Base-by-base conservation (phyloP, 495 filamentous ascomycete genomes). In the Podospora anserina region DNA sequence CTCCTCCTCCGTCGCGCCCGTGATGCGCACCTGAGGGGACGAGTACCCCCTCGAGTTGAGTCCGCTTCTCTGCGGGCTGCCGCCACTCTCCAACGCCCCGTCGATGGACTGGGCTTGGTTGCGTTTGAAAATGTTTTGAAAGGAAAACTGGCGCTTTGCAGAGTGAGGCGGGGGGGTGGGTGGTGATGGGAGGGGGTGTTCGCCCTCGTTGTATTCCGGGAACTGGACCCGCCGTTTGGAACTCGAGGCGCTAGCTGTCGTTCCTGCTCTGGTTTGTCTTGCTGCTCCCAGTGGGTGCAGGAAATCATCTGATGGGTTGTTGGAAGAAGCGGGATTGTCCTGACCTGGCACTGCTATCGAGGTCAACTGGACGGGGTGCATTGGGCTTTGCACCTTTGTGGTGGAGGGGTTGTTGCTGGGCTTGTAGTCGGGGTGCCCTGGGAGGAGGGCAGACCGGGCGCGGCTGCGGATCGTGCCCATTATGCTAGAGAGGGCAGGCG, bases 61-160 rank as follows among this genome's bases (percentile, higher is more conserved):
- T 1, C 83, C 81, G 32, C 79, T 77, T 53, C 80, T 76, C 4
- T 68, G 61, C 53, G 20, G 13, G 34, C 2, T 13, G 26, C 63
- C 66, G 30, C 30, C 44, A 65, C 71, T 54, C 72, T 75, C 73
- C 69, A 66, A 74, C 69, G 72, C 49, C 55, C 75, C 78, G 69
- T 76, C 79, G 62, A 76, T 74, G 68, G 77, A 72, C 9, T 23
- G 16, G 59, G 72, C 80, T 57, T 81, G 82, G 61, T 80, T 75
- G 49, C 79, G 76, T 68, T 82, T 81, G 78, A 97, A 92, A 61
- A 95, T 87, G 69, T 88, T 90, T 72, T 94, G 89, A 83, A 98
- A 98, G 30, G 90, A 93, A 81, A 97, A 98, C 76, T 97, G 93
- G 49, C 95, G 88, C 71, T 78, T 80, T n/a, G 82, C 81, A 58